phyloP scores from a whole-genome alignment of 139 green algal genomes.

The Closterium sp. region DNA sequence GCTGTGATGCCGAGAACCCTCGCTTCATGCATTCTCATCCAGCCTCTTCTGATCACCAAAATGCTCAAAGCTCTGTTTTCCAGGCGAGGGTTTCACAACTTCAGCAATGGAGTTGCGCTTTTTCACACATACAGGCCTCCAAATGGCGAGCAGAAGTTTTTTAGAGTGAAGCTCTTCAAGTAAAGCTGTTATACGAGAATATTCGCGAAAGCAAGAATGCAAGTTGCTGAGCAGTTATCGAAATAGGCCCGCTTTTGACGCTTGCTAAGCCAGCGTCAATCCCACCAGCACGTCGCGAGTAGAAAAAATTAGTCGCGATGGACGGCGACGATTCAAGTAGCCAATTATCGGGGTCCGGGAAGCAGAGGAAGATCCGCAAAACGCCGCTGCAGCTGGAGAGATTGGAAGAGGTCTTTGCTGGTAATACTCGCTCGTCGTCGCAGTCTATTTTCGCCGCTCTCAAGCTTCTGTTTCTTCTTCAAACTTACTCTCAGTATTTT shows the following conservation, averaged over 20 bases:
- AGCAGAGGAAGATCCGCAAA: not conserved
- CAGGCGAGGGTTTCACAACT: not conserved
- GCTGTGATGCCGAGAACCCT: not conserved
- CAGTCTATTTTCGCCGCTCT: not conserved
- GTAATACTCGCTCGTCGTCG: not conserved
- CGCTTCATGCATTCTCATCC: not conserved
- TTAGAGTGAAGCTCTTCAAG: not conserved
- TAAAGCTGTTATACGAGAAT: not conserved
- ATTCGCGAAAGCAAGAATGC: not conserved
- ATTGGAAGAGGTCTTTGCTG: not conserved
- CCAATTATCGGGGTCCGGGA: not conserved
- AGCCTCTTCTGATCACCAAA: not conserved
- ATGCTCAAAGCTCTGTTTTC: not conserved
- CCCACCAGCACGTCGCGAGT: not conserved
- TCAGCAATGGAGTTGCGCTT: not conserved
- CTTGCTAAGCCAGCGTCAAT: not conserved
- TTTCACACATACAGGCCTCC: not conserved
- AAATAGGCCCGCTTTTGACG: not conserved
- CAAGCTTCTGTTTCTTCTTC: not conserved
- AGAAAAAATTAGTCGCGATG: not conserved
- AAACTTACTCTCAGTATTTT: not conserved
- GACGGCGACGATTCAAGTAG: not conserved
- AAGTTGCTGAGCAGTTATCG: not conserved
- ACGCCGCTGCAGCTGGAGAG: not conserved
- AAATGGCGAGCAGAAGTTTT: not conserved